Percentiles rank a stretch among this genome's conserved stretches.
phyloP scores from a whole-genome alignment of 768 basidiomycete species.

The Termitomyces bulborhizus region DNA sequence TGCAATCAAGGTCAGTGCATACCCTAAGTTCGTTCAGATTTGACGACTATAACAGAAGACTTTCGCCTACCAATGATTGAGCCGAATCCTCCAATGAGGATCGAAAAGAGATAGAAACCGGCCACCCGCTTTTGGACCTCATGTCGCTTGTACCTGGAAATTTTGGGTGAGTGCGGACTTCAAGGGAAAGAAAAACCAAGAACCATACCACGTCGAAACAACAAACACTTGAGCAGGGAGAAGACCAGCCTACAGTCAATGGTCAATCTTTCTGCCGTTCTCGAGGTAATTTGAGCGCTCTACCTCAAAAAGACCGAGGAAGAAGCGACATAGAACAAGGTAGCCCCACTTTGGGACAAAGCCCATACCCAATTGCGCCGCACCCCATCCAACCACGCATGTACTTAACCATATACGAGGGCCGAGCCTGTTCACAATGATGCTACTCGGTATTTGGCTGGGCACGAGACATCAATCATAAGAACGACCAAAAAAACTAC shows the following conservation, averaged over 20 bases:
- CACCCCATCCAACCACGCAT: constrained; percentile 34
- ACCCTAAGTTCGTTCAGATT: constrained; percentile 6
- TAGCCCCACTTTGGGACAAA: constrained; percentile 33
- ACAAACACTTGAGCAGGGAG: background rate
- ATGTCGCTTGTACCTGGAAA: constrained; percentile 29
- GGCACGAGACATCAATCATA: background rate
- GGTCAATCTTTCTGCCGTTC: background rate
- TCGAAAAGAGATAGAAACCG: constrained; percentile 25
- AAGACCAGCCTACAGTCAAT: background rate
- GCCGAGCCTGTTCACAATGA: constrained; percentile 32
- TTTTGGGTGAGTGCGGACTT: background rate
- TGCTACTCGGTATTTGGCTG: constrained; percentile 39
- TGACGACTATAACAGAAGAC: too few relatives aligned
- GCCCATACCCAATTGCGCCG: constrained; percentile 36
- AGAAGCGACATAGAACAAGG: constrained; percentile 31
- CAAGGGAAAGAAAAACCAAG: background rate
- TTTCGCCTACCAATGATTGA: constrained; percentile 16
- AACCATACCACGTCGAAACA: constrained; percentile 6
- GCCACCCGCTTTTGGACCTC: constrained; percentile 36
- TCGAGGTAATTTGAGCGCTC: background rate
- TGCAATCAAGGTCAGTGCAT: constrained; percentile 11
- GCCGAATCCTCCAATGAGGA: constrained; percentile 24
- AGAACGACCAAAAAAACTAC: background rate
- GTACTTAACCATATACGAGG: constrained; percentile 35
- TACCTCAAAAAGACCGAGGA: constrained; percentile 38